phyloP scores from a whole-genome alignment of 1,284 basidiomycete species.

The Heterobasidion annosum region DNA sequence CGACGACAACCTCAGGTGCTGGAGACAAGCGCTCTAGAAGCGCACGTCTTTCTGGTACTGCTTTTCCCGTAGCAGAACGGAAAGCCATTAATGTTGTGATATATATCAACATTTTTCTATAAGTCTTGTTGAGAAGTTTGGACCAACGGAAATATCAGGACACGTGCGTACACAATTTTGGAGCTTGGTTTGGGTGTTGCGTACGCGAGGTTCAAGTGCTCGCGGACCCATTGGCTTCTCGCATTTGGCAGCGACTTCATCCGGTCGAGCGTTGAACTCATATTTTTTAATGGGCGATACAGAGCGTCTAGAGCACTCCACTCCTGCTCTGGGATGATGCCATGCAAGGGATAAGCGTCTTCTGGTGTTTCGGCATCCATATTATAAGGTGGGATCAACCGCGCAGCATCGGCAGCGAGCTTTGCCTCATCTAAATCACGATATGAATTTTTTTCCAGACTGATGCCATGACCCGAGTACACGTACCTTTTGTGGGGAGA shows the following conservation, averaged over 20 bases:
- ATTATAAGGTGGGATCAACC: constrained; percentile 73
- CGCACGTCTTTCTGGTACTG: constrained; percentile 39
- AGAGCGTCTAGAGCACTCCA: constrained; percentile 51
- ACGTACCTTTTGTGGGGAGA: constrained; percentile 55
- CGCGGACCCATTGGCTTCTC: constrained; percentile 61
- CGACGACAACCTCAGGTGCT: constrained; percentile 59
- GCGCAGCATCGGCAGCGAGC: constrained; percentile 46
- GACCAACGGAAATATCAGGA: constrained; percentile 1
- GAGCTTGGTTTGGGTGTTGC: constrained; percentile 42
- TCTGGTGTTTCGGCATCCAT: constrained; percentile 52
- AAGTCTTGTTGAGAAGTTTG: neutral
- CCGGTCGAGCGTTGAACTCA: constrained; percentile 39
- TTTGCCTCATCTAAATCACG: constrained; percentile 50
- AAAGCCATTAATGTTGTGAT: constrained; percentile 73
- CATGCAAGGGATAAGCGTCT: constrained; percentile 70
- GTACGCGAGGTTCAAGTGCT: constrained; percentile 40
- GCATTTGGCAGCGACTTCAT: constrained; percentile 49
- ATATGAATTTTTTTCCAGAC: constrained; percentile 1
- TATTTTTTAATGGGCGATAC: constrained; percentile 42
- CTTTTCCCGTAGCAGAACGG: constrained; percentile 25
- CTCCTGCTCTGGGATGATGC: constrained; percentile 71
- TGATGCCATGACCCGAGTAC: too few species aligned
- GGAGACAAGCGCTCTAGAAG: constrained; percentile 46
- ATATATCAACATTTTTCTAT: constrained; percentile 71
- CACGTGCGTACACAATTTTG: constrained; percentile 40